These are phyloP conservation scores for Hura crepitans DNA, from an alignment of 441 rosid genomes.

Conservation along the genomic window DNA sequence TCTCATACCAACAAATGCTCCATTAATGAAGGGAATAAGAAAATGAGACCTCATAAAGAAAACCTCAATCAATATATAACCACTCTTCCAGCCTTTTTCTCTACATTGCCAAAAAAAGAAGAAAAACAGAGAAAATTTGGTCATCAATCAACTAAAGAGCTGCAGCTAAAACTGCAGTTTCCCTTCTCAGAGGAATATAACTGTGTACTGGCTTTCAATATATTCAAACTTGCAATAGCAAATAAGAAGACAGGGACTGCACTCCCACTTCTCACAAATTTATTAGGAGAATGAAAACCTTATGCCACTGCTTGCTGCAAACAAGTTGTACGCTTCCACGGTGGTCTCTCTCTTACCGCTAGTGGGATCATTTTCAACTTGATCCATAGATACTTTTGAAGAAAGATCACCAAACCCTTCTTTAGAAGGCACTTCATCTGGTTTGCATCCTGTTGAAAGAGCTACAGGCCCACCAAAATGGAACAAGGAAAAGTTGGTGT, in stretches of 20 bases:
- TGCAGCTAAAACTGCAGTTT: conserved; percentile 36
- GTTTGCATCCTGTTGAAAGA: conserved; percentile 45
- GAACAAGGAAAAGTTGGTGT: conserved; percentile 70
- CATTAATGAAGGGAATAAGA: conserved; percentile 16
- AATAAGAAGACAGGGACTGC: conserved; percentile 38
- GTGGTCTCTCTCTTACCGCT: conserved; percentile 47
- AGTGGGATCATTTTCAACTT: conserved; percentile 38
- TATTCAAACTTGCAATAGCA: conserved; percentile 40
- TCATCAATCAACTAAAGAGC: conserved; percentile 38
- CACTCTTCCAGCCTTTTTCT: conserved; percentile 37
- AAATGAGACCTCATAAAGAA: conserved; percentile 32
- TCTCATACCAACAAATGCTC: conserved; percentile 30
- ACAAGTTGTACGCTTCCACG: conserved; percentile 82
- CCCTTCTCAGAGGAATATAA: conserved; percentile 41
- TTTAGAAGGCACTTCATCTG: conserved; percentile 37
- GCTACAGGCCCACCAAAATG: conserved; percentile 90
- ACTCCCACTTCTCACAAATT: conserved; percentile 25
- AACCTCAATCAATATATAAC: conserved; percentile 29
- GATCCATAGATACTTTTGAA: conserved; percentile 46
- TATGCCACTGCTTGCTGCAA: conserved; percentile 64
- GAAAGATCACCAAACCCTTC: conserved; percentile 47
- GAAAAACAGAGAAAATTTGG: conserved; percentile 30
- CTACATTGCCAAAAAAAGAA: conserved; percentile 31
- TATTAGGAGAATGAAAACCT: conserved; percentile 67
- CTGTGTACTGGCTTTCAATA: conserved; percentile 45